Percentiles rank a stretch among this genome's conserved stretches.
Conservation (phyloP, 164 flowering plant genomes). For the Vitis cinerea region DNA sequence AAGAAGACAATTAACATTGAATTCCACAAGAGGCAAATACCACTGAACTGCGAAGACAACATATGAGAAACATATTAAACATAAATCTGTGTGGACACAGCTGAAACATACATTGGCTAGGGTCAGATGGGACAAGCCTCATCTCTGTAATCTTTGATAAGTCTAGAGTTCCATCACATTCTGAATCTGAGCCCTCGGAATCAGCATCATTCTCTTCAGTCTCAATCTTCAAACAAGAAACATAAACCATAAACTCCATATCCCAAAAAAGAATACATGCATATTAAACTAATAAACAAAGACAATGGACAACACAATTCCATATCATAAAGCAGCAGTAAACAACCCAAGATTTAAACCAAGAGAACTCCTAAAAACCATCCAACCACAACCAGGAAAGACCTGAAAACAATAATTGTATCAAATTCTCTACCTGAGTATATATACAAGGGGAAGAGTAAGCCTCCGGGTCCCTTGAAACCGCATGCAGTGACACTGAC, state of each 20-base stretch:
- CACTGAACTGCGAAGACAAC: neutral
- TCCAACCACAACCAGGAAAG: too few species aligned
- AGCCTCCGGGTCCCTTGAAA: constrained; percentile 83
- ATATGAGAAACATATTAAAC: neutral
- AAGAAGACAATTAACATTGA: constrained; percentile 8
- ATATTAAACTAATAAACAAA: neutral
- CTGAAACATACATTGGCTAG: constrained; percentile 52
- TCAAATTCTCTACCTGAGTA: constrained; percentile 50
- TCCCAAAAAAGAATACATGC: neutral
- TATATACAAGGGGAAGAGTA: constrained; percentile 87
- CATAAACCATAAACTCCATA: neutral
- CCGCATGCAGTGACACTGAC: constrained; percentile 83
- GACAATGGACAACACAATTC: neutral
- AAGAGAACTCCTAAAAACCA: too few species aligned
- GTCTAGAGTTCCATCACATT: constrained; percentile 42
- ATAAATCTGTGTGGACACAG: neutral
- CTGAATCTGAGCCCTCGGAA: constrained; percentile 64
- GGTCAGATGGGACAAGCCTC: constrained; percentile 91
- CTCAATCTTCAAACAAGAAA: constrained; percentile 59
- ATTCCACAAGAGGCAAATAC: neutral
- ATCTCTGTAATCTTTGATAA: constrained; percentile 77
- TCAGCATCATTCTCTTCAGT: constrained; percentile 60
- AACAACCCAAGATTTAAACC: too few species aligned
- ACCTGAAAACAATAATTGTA: too few species aligned
- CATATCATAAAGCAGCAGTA: too few species aligned